Evolutionary conservation across 305 asterid genomes (phyloP).

Genomic region (Fraxinus sp.): DNA sequence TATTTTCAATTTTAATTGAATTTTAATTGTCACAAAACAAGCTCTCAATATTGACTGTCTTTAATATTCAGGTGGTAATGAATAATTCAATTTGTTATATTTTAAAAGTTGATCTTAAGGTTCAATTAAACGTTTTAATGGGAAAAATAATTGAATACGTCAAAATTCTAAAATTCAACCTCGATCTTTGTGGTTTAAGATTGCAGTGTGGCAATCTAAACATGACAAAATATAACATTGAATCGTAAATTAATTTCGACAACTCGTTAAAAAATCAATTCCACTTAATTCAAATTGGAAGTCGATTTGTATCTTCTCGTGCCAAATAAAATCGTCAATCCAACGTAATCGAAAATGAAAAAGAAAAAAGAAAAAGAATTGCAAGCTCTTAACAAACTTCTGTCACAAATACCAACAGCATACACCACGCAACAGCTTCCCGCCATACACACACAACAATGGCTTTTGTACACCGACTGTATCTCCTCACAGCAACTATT

Average conservation of each 20-base stretch:
- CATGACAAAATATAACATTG: background rate
- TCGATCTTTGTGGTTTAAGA: background rate
- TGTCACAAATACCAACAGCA: constrained; percentile 13
- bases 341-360: background rate
- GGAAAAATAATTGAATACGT: no score
- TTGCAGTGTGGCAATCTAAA: background rate
- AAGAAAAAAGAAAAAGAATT: background rate
- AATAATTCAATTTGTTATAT: no score
- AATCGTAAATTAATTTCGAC: background rate
- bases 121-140: no score
- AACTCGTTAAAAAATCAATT: background rate
- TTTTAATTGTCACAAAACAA: no score
- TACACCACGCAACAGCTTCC: constrained; percentile 28
- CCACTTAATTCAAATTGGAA: background rate
- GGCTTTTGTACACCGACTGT: constrained; percentile 32
- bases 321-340: background rate
- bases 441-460: constrained; percentile 34
- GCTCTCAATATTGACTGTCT: no score
- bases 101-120: no score
- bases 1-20: no score
- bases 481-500: constrained; percentile 29
- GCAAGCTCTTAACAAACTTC: constrained; percentile 21
- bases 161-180: background rate
- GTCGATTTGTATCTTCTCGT: background rate
- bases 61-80: no score